A percentile compares a stretch with the other conserved stretches of the same genome.
These are phyloP conservation scores for Ascosphaera apis DNA, from an alignment of 2,329 filamentous ascomycete species.

Conservation along the genomic window DNA sequence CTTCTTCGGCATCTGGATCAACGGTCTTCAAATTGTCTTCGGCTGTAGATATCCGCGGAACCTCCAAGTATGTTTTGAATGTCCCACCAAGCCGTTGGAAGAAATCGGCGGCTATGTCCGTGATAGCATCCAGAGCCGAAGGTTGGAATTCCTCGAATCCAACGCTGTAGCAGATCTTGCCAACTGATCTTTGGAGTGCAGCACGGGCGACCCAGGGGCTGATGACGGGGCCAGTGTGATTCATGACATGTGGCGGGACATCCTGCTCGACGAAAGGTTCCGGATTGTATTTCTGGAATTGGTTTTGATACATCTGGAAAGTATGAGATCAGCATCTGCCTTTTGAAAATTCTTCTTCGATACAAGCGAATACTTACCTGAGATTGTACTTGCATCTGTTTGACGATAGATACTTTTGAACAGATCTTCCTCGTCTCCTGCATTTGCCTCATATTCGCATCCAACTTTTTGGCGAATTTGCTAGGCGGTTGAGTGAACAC, in stretches of 20 bases:
- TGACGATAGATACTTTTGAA: conserved; percentile 90
- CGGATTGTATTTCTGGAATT: conserved; percentile 89
- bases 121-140: conserved; percentile 72
- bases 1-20: too few species aligned
- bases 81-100: conserved; percentile 65
- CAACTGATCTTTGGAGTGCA: conserved; percentile 71
- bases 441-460: conserved; percentile 80
- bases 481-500: conserved; percentile 55
- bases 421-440: conserved; percentile 92
- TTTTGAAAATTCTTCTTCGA: too few species aligned
- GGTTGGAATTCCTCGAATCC: conserved; percentile 96
- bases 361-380: conserved; percentile 39
- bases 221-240: conserved; percentile 74
- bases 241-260: conserved; percentile 68
- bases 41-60: too few species aligned
- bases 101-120: conserved; percentile 72
- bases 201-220: conserved; percentile 59
- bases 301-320: conserved; percentile 72
- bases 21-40: too few species aligned
- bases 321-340: too few species aligned
- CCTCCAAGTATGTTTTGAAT: conserved; percentile 61
- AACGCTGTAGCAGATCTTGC: conserved; percentile 85
- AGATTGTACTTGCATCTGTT: conserved; percentile 97
- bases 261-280: conserved; percentile 74
- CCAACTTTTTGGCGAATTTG: conserved; percentile 53